A percentile compares a stretch with the other conserved stretches of the same genome.
Conservation (phyloP, 495 filamentous ascomycete genomes). For the Pyronema domesticum region DNA sequence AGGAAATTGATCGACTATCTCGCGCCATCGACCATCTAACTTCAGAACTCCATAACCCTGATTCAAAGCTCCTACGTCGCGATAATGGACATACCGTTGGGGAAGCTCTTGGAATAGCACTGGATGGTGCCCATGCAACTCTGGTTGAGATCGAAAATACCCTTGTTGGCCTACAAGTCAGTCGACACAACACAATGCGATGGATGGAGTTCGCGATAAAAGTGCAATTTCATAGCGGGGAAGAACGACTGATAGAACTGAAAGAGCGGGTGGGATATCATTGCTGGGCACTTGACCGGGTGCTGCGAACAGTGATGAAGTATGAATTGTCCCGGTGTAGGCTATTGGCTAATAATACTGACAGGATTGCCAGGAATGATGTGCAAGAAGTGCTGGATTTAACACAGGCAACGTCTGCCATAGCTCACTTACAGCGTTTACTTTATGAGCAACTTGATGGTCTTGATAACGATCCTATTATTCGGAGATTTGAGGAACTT, state of each 20-base stretch:
- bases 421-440: neutral
- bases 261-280: neutral
- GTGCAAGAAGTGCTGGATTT: neutral
- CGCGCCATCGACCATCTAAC: neutral
- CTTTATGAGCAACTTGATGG: neutral
- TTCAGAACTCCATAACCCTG: neutral
- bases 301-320: neutral
- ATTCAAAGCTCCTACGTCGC: neutral
- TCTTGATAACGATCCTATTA: neutral
- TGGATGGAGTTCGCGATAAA: neutral
- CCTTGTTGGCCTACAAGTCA: neutral
- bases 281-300: slow-evolving; percentile 2
- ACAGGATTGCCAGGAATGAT: neutral
- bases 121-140: neutral
- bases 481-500: neutral
- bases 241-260: neutral
- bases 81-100: neutral
- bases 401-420: neutral
- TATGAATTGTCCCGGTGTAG: neutral
- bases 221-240: neutral
- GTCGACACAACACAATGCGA: neutral
- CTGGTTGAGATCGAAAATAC: neutral
- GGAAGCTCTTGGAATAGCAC: neutral
- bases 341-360: neutral
- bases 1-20: neutral